Evolutionary conservation across 768 basidiomycete species (phyloP).

Genomic region (Lactarius akahatsu): DNA sequence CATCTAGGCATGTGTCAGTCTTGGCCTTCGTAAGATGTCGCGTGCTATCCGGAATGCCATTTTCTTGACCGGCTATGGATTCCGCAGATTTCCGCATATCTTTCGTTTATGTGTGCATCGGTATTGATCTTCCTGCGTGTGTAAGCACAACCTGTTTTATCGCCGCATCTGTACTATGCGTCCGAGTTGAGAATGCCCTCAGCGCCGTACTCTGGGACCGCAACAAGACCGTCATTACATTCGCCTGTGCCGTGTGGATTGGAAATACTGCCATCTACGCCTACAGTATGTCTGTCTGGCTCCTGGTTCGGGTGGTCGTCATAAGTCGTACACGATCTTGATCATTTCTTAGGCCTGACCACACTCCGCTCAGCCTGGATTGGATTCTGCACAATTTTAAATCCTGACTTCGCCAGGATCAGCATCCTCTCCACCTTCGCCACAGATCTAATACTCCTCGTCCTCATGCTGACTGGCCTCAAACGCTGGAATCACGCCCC

Average conservation of each 20-base stretch:
- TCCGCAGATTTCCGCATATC: constrained; percentile 11
- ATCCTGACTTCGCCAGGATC: background rate
- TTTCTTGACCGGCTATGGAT: background rate
- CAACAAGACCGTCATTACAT: background rate
- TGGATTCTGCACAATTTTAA: background rate
- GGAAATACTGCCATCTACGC: background rate
- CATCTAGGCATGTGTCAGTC: constrained; percentile 14
- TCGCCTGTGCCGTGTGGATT: constrained; percentile 8
- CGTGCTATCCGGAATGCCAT: background rate
- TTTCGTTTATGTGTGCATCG: constrained; percentile 21
- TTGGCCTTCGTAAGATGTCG: constrained; percentile 15
- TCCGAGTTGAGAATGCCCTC: background rate
- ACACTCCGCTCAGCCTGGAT: background rate
- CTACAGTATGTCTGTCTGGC: constrained; percentile 1
- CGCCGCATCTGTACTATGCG: background rate
- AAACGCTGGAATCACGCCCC: constrained; percentile 12
- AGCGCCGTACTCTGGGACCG: constrained; percentile 18
- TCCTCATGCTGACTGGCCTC: constrained; percentile 21
- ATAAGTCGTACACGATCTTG: background rate
- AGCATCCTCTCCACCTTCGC: constrained; percentile 9
- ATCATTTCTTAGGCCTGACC: constrained; percentile 6
- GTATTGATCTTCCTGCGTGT: constrained; percentile 21
- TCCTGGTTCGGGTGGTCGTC: background rate
- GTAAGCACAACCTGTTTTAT: constrained; percentile 1
- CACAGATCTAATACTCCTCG: constrained; percentile 18